These are phyloP conservation scores for Microcera coccophila DNA, from an alignment of 2,329 filamentous ascomycete species.

Conservation along the genomic window DNA sequence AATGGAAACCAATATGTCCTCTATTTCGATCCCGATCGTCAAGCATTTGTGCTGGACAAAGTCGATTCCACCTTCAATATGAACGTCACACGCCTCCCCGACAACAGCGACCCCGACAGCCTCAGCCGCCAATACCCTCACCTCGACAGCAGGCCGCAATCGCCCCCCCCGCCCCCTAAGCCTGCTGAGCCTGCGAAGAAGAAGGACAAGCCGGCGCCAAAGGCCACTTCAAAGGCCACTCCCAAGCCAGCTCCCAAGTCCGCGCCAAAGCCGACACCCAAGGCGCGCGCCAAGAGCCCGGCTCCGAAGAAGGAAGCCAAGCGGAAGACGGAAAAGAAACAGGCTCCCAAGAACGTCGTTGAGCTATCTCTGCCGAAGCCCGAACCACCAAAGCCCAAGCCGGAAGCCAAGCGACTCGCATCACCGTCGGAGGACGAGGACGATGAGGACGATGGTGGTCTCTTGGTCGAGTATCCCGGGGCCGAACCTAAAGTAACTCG, in stretches of 20 bases:
- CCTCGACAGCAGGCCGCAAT: conserved; percentile 39
- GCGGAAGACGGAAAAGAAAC: conserved; percentile 35
- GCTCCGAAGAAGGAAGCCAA: conserved; percentile 29
- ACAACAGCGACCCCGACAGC: conserved; percentile 58
- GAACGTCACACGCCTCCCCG: conserved; percentile 71
- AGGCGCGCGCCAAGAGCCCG: conserved; percentile 22
- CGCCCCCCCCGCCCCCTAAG: conserved; percentile 14
- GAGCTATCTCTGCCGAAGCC: conserved; percentile 36
- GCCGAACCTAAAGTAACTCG: conserved; percentile 37
- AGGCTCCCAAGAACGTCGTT: conserved; percentile 30
- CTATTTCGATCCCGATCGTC: conserved; percentile 69
- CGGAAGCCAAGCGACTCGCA: conserved; percentile 28
- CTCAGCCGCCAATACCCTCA: conserved; percentile 66
- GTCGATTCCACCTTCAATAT: conserved; percentile 81
- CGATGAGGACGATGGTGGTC: conserved; percentile 53
- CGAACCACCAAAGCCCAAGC: conserved; percentile 14
- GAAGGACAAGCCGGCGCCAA: conserved; percentile 3
- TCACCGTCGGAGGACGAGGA: conserved; percentile 43
- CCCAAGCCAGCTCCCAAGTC: conserved; percentile 3
- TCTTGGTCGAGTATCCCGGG: conserved; percentile 59
- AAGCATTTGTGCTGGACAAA: conserved; percentile 77
- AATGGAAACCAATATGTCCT: conserved; percentile 60
- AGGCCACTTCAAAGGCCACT: conserved; percentile 15
- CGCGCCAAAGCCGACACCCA: conserved; percentile 21
- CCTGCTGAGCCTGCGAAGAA: conserved; percentile 16